Evolutionary conservation across 441 rosid species (phyloP).

Genomic region (Populus hybrid): DNA sequence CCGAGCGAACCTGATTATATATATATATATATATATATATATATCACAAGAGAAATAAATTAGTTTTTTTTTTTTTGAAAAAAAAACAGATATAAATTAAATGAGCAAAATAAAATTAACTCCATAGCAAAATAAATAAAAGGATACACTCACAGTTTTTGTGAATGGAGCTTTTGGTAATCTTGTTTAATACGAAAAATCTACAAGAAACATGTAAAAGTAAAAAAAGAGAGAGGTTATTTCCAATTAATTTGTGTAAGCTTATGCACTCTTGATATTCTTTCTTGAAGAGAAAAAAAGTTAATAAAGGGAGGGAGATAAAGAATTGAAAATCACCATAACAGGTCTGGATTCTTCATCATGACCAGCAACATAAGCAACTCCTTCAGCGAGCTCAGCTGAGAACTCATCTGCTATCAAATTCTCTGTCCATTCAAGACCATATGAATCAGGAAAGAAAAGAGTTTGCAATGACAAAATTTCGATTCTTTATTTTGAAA

Average conservation of each 20-base stretch:
- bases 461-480: neutral
- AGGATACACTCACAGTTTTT: slow-evolving; percentile 58
- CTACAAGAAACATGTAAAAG: slow-evolving; percentile 30
- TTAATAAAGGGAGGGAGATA: neutral
- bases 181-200: slow-evolving; percentile 88
- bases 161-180: slow-evolving; percentile 73
- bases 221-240: neutral
- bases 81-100: neutral
- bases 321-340: slow-evolving; percentile 39
- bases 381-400: slow-evolving; percentile 73
- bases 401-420: slow-evolving; percentile 93
- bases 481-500: neutral
- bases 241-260: neutral
- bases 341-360: slow-evolving; percentile 87
- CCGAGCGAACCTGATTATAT: slow-evolving; percentile 53
- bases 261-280: neutral
- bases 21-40: too few relatives aligned
- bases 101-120: neutral
- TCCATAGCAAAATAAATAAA: too few relatives aligned
- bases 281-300: neutral
- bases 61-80: too few relatives aligned
- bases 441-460: neutral
- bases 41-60: too few relatives aligned
- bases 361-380: slow-evolving; percentile 87
- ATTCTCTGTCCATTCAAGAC: slow-evolving; percentile 38